A percentile compares a stretch with the other conserved stretches of the same genome.
Conservation (phyloP, 345 rosid species). For the Moricandia arvensis region DNA sequence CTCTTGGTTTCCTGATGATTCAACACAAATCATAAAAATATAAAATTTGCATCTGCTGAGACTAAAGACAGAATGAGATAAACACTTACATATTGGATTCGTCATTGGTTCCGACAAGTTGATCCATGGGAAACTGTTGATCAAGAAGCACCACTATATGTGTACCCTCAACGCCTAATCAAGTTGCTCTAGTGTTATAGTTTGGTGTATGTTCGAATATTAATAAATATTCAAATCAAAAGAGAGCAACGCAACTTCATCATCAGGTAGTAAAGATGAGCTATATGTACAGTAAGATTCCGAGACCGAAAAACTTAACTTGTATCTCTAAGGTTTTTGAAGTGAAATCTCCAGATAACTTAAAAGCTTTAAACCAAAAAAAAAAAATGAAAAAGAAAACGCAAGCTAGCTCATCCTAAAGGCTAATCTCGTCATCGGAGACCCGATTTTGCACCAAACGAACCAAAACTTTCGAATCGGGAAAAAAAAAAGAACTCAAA, state of each 20-base stretch:
- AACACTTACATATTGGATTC: conserved; percentile 41
- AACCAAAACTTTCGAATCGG: conserved; percentile 3
- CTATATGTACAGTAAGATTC: conserved; percentile 31
- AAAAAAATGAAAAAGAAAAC: not conserved
- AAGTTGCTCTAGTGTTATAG: not conserved
- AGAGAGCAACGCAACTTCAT: not conserved
- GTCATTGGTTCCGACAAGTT: conserved; percentile 36
- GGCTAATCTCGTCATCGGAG: conserved; percentile 32
- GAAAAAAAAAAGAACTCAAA: not conserved
- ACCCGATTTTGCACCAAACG: conserved; percentile 7
- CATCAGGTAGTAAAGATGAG: conserved; percentile 24
- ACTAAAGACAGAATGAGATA: conserved; percentile 14
- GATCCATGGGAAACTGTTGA: conserved; percentile 44
- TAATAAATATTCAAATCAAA: not conserved
- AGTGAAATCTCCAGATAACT: not conserved
- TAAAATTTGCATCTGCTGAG: conserved; percentile 3
- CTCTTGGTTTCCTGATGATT: conserved; percentile 63
- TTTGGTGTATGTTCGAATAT: not conserved
- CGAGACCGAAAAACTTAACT: not conserved
- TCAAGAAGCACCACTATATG: conserved; percentile 1
- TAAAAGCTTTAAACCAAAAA: conserved; percentile 4
- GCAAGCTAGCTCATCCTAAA: conserved; percentile 35
- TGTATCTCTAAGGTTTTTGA: not conserved
- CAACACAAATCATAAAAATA: conserved; percentile 21
- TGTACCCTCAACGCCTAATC: conserved; percentile 15